phyloP scores from a whole-genome alignment of 108 stramenopile species.

The Bacterosira constricta region DNA sequence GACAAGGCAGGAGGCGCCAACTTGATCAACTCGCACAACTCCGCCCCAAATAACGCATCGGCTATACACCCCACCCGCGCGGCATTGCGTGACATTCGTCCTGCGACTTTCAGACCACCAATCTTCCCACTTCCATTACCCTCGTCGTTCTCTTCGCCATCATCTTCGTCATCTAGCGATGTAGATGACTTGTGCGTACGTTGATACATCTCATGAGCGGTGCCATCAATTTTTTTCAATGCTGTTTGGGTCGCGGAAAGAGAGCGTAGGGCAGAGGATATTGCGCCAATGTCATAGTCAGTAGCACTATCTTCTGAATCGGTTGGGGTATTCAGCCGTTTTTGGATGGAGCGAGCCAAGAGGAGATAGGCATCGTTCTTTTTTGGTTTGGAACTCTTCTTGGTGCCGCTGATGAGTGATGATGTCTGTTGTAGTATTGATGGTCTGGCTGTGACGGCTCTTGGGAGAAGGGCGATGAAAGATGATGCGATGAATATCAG shows the following conservation, averaged over 20 bases:
- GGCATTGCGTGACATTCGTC: constrained; percentile 76
- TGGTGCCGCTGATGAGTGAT: too few relatives aligned
- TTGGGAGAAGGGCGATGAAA: too few relatives aligned
- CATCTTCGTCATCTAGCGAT: constrained; percentile 17
- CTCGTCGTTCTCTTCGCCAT: constrained; percentile 10
- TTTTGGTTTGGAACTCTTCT: too few relatives aligned
- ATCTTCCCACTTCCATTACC: constrained; percentile 10
- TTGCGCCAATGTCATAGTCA: constrained; percentile 10
- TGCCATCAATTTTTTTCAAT: constrained; percentile 81
- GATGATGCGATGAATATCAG: too few relatives aligned
- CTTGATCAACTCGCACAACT: constrained; percentile 70
- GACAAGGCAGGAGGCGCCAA: background rate
- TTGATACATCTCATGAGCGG: constrained; percentile 84
- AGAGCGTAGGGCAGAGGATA: constrained; percentile 45
- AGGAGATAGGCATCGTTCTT: constrained; percentile 1
- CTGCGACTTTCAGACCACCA: constrained; percentile 59
- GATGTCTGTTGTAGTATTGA: too few relatives aligned
- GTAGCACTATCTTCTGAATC: background rate
- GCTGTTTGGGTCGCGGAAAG: constrained; percentile 67
- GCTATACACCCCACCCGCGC: constrained; percentile 68
- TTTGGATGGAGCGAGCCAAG: constrained; percentile 14
- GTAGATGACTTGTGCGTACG: constrained; percentile 59
- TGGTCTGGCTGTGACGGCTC: too few relatives aligned
- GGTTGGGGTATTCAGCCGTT: constrained; percentile 2
- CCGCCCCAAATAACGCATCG: constrained; percentile 72